Evolutionary conservation across 2,329 filamentous ascomycete genomes (phyloP).

Genomic region (Lasiodiplodia theobromae): DNA sequence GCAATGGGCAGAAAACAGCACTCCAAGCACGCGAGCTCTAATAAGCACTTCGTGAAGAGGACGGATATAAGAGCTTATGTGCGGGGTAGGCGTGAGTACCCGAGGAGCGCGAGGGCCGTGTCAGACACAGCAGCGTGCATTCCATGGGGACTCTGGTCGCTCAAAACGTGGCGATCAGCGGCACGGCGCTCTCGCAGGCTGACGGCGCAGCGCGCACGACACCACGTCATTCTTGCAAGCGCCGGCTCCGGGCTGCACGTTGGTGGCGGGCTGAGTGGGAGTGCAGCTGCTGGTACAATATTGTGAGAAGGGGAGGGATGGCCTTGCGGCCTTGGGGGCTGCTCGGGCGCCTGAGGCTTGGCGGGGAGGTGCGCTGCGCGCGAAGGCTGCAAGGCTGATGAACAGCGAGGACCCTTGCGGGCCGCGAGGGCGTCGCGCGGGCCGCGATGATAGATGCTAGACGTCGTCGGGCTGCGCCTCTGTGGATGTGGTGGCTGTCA

Average conservation of each 20-base stretch:
- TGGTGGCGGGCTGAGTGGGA: neutral
- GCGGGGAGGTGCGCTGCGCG: neutral
- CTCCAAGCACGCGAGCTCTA: neutral
- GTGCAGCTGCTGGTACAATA: neutral
- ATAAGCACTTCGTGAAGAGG: neutral
- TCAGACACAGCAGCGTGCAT: slow-evolving; percentile 1
- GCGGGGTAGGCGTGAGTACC: slow-evolving; percentile 15
- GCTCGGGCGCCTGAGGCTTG: slow-evolving; percentile 8
- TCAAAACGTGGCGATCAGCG: slow-evolving; percentile 24
- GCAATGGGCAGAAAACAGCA: neutral
- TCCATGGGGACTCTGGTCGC: neutral
- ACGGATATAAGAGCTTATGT: slow-evolving; percentile 19
- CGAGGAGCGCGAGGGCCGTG: slow-evolving; percentile 1
- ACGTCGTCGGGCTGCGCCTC: neutral
- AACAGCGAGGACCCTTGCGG: slow-evolving; percentile 1
- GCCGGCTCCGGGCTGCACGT: neutral
- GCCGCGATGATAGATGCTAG: slow-evolving; percentile 11
- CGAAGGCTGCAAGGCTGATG: slow-evolving; percentile 17
- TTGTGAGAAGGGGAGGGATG: neutral
- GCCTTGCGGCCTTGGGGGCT: slow-evolving; percentile 3
- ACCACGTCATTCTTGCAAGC: slow-evolving; percentile 16
- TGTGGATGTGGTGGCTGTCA: slow-evolving; percentile 4
- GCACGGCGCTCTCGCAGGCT: slow-evolving; percentile 12
- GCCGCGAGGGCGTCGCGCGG: neutral
- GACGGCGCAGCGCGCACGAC: slow-evolving; percentile 11